phyloP scores from a whole-genome alignment of 169 alveolate species.

The Cystoisospora suis region DNA sequence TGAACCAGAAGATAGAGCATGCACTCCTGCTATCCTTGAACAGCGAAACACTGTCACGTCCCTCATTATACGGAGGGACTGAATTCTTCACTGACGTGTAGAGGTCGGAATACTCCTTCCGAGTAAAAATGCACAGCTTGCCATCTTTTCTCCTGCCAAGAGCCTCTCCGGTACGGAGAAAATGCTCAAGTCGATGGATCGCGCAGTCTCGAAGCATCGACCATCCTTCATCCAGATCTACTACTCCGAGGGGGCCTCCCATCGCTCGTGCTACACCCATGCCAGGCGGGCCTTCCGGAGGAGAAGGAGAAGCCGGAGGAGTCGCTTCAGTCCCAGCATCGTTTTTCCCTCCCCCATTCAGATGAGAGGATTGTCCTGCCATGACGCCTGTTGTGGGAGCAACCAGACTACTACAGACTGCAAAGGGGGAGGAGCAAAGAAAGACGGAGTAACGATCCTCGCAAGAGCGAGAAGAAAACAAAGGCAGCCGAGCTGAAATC shows the following conservation, averaged over 20 bases:
- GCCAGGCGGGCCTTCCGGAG: too few species aligned
- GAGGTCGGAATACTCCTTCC: slow-evolving; percentile 23
- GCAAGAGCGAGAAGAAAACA: too few species aligned
- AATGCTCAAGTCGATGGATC: slow-evolving; percentile 11
- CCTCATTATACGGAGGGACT: background rate
- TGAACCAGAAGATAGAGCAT: background rate
- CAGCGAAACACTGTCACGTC: background rate
- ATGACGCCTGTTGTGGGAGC: too few species aligned
- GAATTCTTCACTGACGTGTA: background rate
- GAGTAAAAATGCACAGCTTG: background rate
- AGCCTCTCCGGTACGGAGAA: background rate
- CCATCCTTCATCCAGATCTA: slow-evolving; percentile 20
- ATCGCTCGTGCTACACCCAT: background rate
- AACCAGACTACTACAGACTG: too few species aligned
- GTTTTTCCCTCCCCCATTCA: too few species aligned
- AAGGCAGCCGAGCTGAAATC: too few species aligned
- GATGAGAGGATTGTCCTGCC: too few species aligned
- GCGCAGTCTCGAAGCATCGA: slow-evolving; percentile 2
- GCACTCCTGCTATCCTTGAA: background rate
- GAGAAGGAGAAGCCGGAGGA: too few species aligned
- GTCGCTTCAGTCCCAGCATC: too few species aligned
- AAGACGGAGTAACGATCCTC: too few species aligned
- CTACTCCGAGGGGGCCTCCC: slow-evolving; percentile 26
- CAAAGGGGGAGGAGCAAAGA: too few species aligned
- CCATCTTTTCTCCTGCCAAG: background rate